phyloP scores from a whole-genome alignment of 225 moss, liverwort and hornwort species.

The Marchantia paleacea region DNA sequence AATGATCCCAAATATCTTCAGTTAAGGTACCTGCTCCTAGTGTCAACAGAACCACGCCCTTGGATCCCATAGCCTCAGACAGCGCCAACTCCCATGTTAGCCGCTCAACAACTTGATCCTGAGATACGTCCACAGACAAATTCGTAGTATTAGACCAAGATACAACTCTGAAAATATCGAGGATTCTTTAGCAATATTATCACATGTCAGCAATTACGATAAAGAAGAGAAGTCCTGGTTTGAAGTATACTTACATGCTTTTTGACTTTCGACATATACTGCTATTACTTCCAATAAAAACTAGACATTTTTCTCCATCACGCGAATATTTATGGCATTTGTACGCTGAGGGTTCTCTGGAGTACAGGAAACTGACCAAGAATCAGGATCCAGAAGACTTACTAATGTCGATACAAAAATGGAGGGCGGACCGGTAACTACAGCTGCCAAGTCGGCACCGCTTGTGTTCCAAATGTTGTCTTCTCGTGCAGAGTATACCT shows the following conservation, averaged over 20 bases:
- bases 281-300: too few species aligned
- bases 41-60: conserved; percentile 61
- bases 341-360: neutral
- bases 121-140: neutral
- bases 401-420: conserved; percentile 76
- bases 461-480: conserved; percentile 55
- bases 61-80: conserved; percentile 41
- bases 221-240: too few species aligned
- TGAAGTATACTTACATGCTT: too few species aligned
- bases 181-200: too few species aligned
- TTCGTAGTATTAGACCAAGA: neutral
- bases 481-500: conserved; percentile 85
- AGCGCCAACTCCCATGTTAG: conserved; percentile 70
- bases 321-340: too few species aligned
- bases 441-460: conserved; percentile 74
- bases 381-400: neutral
- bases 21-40: conserved; percentile 76
- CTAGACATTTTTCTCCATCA: too few species aligned
- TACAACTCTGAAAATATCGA: too few species aligned
- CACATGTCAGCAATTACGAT: too few species aligned
- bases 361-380: neutral
- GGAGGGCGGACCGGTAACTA: conserved; percentile 77
- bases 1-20: neutral
- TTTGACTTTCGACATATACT: too few species aligned
- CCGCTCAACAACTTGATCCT: conserved; percentile 74